Evolutionary conservation across 306 rosid species (phyloP).

Genomic region (Canavalia gladiata): DNA sequence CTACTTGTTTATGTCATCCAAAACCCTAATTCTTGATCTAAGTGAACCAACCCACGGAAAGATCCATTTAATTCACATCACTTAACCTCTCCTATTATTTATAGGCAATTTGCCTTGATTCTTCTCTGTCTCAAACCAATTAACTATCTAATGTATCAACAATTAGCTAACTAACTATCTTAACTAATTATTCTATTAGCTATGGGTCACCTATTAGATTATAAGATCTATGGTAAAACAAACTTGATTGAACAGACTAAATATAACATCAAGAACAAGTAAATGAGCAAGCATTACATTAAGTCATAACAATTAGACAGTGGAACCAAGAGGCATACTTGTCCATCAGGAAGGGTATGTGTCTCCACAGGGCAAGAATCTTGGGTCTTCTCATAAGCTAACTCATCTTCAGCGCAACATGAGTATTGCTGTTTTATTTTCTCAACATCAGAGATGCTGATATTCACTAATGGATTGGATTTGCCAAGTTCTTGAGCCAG

Average conservation of each 20-base stretch:
- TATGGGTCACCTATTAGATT: background rate
- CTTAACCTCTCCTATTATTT: no score
- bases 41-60: no score
- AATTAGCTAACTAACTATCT: no score
- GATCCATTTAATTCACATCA: no score
- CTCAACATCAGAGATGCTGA: slow-evolving; percentile 83
- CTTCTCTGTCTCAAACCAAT: no score
- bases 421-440: slow-evolving; percentile 88
- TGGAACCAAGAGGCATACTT: slow-evolving; percentile 64
- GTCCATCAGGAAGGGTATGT: slow-evolving; percentile 98
- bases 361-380: slow-evolving; percentile 73
- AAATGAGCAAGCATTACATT: slow-evolving; percentile 36
- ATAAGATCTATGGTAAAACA: slow-evolving; percentile 13
- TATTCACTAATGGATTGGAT: slow-evolving; percentile 76
- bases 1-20: no score
- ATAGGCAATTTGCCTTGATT: no score
- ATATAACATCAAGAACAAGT: slow-evolving; percentile 25
- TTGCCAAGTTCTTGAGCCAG: slow-evolving; percentile 91
- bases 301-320: background rate
- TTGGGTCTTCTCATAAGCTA: slow-evolving; percentile 78
- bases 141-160: no score
- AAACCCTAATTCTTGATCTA: no score
- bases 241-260: slow-evolving; percentile 38
- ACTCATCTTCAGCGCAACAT: slow-evolving; percentile 93
- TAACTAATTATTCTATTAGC: no score